These are phyloP conservation scores for Saturnispora sekii DNA, from an alignment of 805 yeast genomes.

Conservation along the genomic window DNA sequence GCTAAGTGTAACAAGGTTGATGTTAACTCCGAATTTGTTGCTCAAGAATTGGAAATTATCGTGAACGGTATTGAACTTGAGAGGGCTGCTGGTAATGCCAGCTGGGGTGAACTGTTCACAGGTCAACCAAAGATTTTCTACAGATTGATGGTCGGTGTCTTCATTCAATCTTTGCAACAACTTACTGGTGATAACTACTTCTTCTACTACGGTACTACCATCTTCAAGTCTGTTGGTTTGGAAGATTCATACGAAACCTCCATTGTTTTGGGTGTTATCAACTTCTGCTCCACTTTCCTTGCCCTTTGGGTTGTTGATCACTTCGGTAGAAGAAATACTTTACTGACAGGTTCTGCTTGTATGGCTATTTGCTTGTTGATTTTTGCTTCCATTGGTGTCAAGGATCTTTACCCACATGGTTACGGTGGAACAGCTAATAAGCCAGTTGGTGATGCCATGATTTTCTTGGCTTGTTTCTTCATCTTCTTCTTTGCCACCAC, in stretches of 20 bases:
- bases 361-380: constrained; percentile 50
- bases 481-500: constrained; percentile 62
- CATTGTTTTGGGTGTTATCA: constrained; percentile 47
- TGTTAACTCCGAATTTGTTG: constrained; percentile 44
- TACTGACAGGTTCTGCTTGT: constrained; percentile 40
- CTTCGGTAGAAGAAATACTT: constrained; percentile 44
- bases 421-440: constrained; percentile 32
- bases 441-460: constrained; percentile 54
- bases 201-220: constrained; percentile 57
- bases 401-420: constrained; percentile 33
- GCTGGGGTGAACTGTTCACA: constrained; percentile 53
- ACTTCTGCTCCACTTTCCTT: constrained; percentile 44
- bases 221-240: constrained; percentile 50
- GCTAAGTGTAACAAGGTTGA: constrained; percentile 50
- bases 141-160: constrained; percentile 48
- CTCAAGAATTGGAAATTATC: constrained; percentile 41
- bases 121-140: constrained; percentile 54
- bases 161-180: constrained; percentile 54
- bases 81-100: constrained; percentile 50
- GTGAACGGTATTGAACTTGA: constrained; percentile 57
- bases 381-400: constrained; percentile 53
- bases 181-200: constrained; percentile 57
- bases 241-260: constrained; percentile 50
- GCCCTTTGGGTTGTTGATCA: constrained; percentile 45
- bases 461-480: constrained; percentile 53